Base-by-base conservation (phyloP, 78 protist species). In the Emiliania huxleyi region DNA sequence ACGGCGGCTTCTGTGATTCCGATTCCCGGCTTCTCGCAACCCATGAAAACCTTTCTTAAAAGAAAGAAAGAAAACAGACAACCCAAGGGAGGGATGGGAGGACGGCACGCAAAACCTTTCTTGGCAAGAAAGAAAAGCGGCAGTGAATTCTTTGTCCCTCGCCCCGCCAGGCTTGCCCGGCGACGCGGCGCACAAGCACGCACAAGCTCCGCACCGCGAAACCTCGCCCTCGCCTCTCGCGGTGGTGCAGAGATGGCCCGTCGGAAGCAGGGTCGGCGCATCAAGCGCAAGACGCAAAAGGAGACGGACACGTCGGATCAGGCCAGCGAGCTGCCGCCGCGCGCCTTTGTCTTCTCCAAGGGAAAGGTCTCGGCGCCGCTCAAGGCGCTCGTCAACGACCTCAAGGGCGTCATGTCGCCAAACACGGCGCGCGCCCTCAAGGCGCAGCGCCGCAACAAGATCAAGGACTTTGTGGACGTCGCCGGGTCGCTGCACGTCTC, bases 301-400 rank as follows among this genome's bases (percentile, higher is more conserved):
- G 46, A 40, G 85, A 40, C 44, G 46, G 85, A 77, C 85, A 40
- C 85, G 33, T 18, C 85, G 22, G 85, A 8, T 0, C 2, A 15
- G 49, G 46, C 85, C 35, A 19, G 4, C 29, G 25, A 4, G 18
- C 1, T 4, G 2, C 25, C 35, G 19, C 85, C 91, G 40, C 77
- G 91, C n/a, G 22, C 88, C 19, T 89, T 89, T 45, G 91, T 89
- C 38, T 89, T 89, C 81, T 1, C 85, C 37, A 89, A 89, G 49
- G 91, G 91, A 0, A 15, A 25, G 38, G 83, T 6, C 3, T n/a
- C 55, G 2, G 46, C 87, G 4, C 8, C 40, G 15, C 40, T 89
- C 52, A 49, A 29, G 33, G 91, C 69, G 77, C 81, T 89, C 38
- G n/a, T 22, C 91, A 37, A 48, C 19, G 52, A 89, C 49, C 37